A percentile compares a stretch with the other conserved stretches of the same genome.
phyloP scores from a whole-genome alignment of 2,329 filamentous ascomycete species.

The Cordyceps cateniannulata region DNA sequence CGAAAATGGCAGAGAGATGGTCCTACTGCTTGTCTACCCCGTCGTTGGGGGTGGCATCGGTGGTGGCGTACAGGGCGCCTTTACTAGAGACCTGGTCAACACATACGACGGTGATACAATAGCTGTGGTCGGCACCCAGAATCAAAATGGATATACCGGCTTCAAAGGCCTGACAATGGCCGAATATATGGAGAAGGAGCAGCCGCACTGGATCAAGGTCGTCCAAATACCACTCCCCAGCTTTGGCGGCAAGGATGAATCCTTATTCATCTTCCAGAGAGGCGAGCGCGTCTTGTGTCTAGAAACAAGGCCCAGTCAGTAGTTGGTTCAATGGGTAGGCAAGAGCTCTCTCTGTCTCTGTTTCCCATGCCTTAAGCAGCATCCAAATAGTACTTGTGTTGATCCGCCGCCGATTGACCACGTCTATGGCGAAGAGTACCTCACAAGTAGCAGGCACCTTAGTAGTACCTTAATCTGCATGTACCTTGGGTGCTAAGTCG shows the following conservation, averaged over 20 bases:
- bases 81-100: slow-evolving; percentile 55
- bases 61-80: slow-evolving; percentile 56
- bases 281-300: slow-evolving; percentile 30
- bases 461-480: too few species aligned
- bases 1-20: slow-evolving; percentile 43
- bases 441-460: too few species aligned
- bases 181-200: slow-evolving; percentile 56
- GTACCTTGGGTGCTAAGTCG: too few species aligned
- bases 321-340: not conserved
- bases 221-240: slow-evolving; percentile 63
- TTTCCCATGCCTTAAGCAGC: not conserved
- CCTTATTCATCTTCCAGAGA: slow-evolving; percentile 59
- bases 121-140: slow-evolving; percentile 69
- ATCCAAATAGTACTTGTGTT: not conserved
- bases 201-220: slow-evolving; percentile 50
- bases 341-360: not conserved
- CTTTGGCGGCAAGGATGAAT: slow-evolving; percentile 73
- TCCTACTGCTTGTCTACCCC: slow-evolving; percentile 67
- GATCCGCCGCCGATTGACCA: too few species aligned
- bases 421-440: too few species aligned
- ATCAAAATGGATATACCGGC: slow-evolving; percentile 66
- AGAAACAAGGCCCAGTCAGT: not conserved
- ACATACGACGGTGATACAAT: slow-evolving; percentile 58
- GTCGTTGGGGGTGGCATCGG: slow-evolving; percentile 59
- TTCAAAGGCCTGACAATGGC: slow-evolving; percentile 59